A percentile compares a stretch with the other conserved stretches of the same genome.
Conservation (phyloP, 208 protist genomes). For the Trypanosoma scelopori region DNA sequence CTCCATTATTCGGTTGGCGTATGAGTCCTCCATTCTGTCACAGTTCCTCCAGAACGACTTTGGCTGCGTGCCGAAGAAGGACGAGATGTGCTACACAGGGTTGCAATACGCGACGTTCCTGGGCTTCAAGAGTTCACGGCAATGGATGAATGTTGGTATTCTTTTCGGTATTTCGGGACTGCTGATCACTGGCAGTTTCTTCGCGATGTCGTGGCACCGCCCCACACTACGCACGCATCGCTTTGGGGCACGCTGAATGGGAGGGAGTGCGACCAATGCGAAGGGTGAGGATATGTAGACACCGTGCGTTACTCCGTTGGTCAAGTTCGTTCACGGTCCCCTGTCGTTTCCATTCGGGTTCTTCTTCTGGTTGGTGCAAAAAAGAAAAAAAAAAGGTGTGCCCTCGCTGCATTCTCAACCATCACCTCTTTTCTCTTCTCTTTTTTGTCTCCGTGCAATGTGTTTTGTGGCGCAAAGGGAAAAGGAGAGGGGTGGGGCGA, state of each 20-base stretch:
- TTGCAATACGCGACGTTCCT: conserved; percentile 51
- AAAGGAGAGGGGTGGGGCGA: too few relatives aligned
- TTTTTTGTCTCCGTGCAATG: conserved; percentile 12
- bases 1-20: conserved; percentile 53
- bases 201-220: conserved; percentile 37
- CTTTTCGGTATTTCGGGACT: conserved; percentile 36
- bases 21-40: conserved; percentile 55
- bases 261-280: background rate
- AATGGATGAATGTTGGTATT: conserved; percentile 49
- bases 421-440: conserved; percentile 2
- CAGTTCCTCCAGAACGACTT: conserved; percentile 50
- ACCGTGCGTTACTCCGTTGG: background rate
- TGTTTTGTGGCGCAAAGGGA: too few relatives aligned
- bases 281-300: too few relatives aligned
- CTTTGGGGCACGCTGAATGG: background rate
- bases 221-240: conserved; percentile 1
- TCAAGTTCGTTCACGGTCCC: too few relatives aligned
- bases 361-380: too few relatives aligned
- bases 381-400: too few relatives aligned
- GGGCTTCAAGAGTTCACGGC: conserved; percentile 36
- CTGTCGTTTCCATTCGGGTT: too few relatives aligned
- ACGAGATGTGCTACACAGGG: conserved; percentile 50
- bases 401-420: too few relatives aligned
- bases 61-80: conserved; percentile 28
- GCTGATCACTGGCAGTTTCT: conserved; percentile 38